These are phyloP conservation scores for Sordaria brevicollis DNA, from an alignment of 495 filamentous ascomycete species.

Conservation along the genomic window DNA sequence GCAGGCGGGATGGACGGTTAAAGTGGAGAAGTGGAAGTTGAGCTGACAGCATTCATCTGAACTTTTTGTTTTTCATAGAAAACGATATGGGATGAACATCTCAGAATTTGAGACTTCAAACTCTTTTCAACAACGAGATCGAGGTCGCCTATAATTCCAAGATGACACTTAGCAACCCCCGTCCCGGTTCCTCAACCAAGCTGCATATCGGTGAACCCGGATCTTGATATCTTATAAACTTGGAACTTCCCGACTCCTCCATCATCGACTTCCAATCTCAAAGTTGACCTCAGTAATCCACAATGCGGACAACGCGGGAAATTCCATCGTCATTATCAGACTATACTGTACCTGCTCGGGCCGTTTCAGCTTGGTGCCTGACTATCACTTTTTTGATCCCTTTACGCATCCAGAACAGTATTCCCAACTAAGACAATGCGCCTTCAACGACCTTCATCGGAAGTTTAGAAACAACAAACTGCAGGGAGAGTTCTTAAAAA, in stretches of 20 bases:
- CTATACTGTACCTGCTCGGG: too few species aligned
- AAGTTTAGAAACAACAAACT: neutral
- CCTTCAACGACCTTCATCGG: neutral
- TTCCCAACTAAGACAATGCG: neutral
- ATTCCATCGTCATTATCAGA: neutral
- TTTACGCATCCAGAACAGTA: neutral
- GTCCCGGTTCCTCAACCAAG: neutral
- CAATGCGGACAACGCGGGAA: neutral
- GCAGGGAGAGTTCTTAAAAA: neutral
- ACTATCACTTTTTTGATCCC: neutral
- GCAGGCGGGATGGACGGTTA: neutral
- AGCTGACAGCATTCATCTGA: neutral
- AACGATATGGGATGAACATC: neutral
- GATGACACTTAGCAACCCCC: neutral
- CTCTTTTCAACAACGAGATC: neutral
- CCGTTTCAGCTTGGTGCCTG: neutral
- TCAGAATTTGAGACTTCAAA: neutral
- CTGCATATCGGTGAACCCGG: neutral
- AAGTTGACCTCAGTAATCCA: neutral
- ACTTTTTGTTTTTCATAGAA: neutral
- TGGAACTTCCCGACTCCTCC: neutral
- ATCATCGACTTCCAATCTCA: neutral
- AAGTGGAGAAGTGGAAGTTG: neutral
- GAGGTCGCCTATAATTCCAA: neutral
- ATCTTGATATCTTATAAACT: neutral